Evolutionary conservation across 106 monocot genomes (phyloP).

Genomic region (Phalaenopsis equestris): DNA sequence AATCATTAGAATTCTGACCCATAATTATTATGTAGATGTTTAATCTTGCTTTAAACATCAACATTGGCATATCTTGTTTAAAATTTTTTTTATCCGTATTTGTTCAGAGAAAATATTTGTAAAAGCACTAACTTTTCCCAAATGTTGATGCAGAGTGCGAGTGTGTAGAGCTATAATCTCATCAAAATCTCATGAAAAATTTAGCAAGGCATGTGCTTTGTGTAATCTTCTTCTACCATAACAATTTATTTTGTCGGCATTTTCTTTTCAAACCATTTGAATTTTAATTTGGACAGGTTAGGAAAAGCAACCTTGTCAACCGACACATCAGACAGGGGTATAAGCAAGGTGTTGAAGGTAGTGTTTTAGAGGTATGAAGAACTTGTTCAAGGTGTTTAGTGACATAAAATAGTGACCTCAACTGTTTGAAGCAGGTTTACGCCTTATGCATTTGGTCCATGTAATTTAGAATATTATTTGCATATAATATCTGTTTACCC

Average conservation of each 20-base stretch:
- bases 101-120: neutral
- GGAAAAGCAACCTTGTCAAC: neutral
- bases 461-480: neutral
- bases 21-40: neutral
- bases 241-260: neutral
- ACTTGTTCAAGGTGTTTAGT: neutral
- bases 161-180: neutral
- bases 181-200: neutral
- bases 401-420: neutral
- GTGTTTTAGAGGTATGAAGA: conserved; percentile 7
- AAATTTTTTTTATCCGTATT: neutral
- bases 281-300: conserved; percentile 3
- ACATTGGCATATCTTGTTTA: neutral
- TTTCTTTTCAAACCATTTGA: neutral
- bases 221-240: neutral
- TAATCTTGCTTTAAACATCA: neutral
- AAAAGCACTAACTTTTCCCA: neutral
- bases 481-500: neutral
- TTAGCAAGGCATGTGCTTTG: neutral
- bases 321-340: neutral
- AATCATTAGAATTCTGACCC: neutral
- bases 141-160: conserved; percentile 1
- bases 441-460: neutral
- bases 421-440: neutral
- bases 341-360: neutral